phyloP scores from a whole-genome alignment of 2,329 filamentous ascomycete species.

The Mollisiaceae sp. region DNA sequence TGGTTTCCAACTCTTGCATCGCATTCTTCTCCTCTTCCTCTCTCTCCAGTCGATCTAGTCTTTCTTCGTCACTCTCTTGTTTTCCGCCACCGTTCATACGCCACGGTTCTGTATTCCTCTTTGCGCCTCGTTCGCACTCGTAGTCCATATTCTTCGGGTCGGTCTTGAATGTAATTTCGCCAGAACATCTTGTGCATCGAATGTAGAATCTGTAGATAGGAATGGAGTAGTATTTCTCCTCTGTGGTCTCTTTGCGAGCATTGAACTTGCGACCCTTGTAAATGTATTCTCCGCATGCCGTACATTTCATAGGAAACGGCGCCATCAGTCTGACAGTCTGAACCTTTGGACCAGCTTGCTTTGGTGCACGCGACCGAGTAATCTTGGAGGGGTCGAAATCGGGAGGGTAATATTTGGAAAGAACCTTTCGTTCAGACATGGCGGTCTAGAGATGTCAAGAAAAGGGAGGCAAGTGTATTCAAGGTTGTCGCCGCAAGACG shows the following conservation, averaged over 20 bases:
- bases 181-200: conserved; percentile 82
- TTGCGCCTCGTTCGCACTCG: conserved; percentile 76
- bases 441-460: conserved; percentile 21
- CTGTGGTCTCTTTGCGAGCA: conserved; percentile 87
- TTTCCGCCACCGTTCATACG: conserved; percentile 57
- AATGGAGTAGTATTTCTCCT: conserved; percentile 88
- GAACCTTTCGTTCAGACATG: conserved; percentile 89
- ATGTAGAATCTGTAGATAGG: conserved; percentile 91
- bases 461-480: too few relatives aligned
- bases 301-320: conserved; percentile 82
- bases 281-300: conserved; percentile 75
- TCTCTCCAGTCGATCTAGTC: conserved; percentile 80
- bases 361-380: conserved; percentile 69
- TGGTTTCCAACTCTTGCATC: conserved; percentile 94
- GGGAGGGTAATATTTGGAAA: conserved; percentile 69
- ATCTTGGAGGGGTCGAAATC: conserved; percentile 90
- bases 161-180: conserved; percentile 90
- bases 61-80: conserved; percentile 85
- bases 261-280: conserved; percentile 97
- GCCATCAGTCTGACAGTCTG: conserved; percentile 92
- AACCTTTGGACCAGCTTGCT: conserved; percentile 76
- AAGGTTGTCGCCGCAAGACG: neutral
- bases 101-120: conserved; percentile 95
- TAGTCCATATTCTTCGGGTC: conserved; percentile 97
- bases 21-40: conserved; percentile 85